Evolutionary conservation across 495 filamentous ascomycete genomes (phyloP), one percentile per base, ranked within the genome.

Genomic region (Sordaria brevicollis): DNA sequence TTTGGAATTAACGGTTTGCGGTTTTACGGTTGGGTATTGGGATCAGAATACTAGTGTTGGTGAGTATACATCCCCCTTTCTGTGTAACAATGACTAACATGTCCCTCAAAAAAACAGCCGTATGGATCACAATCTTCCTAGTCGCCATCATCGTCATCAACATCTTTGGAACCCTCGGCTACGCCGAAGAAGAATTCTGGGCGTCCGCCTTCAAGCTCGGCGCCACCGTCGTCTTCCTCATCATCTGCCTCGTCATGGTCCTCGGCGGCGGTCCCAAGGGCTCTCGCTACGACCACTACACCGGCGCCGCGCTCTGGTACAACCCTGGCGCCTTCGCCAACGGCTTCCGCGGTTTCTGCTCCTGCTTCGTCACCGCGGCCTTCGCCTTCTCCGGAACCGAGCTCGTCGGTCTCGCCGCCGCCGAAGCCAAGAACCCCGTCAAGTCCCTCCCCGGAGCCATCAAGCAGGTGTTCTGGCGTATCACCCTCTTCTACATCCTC

Each of bases 391-490:
- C 83, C 69, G 91, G 91, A 34, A 92, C 90, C 5, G 91, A 93
- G 73, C 77, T 93, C 67, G 86, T 89, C 68, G 91, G 90, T 79
- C 84, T 93, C 31, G 89, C 90, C 66, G 91, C 90, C 19, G 89
- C 90, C 31, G 90, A 93, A 78, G 80, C 90, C 8, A 74, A 77
- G 1, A 90, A 91, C 77, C 90, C 91, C 4, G 79, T 84, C 72
- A 89, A 88, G 77, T 77, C 87, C 1, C 79, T 92, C 4, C 90
- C 90, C 13, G 84, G 85, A 34, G 90, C 90, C 25, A 87, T 87
- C 74, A 91, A 91, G 80, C 89, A 91, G 76, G 87, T 91, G 39
- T 92, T 92, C 76, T 91, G 89, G 89, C 89, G 90, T 75, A 91
- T 86, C 72, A 85, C 84, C 38, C 75, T 86, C 75, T 93, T 95